Base-by-base conservation (phyloP, 2,329 filamentous ascomycete species). In the Fusarium buxicola region DNA sequence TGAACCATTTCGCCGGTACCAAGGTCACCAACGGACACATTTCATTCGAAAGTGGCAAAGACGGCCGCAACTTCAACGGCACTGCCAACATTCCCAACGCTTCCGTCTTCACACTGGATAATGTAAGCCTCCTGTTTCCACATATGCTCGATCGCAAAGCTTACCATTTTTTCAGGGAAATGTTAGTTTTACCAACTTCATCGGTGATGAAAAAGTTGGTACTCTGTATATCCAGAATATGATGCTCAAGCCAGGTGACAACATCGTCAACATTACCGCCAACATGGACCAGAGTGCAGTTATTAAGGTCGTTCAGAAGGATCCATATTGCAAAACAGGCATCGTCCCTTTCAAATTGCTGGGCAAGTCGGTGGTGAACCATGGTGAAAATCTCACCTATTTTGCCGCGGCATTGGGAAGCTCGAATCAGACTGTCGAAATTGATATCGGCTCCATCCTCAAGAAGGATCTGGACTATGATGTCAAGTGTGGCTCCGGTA, bases 31-130 rank as follows among this genome's bases (percentile, higher is more conserved):
- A 85, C 35, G 80, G 84, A 60, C 75, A 76, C 36, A 81, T 89
- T 63, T 73, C 78, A 30, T 67, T 81, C 16, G 66, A 72, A 25
- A 55, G 69, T 12, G 70, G 79, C 50, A 60, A 71, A 9, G 77
- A 82, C 49, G 81, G 79, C 18, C 80, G 82, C 71, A 91, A 90
- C 77, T 88, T 91, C 76, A 76, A 81, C 47, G 88, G 82, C 65
- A 82, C 78, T 12, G 82, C 83, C 55, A 78, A 78, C 54, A 87
- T 91, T 46, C 87, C 86, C 64, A 92, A 91, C 73, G 82, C 80
- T 7, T 89, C 88, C 2, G 75, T 85, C 47, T 81, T 89, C 70
- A 86, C 82, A n/a, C 80, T 91, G 48, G 83, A 89, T 30, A 83
- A 91, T 68, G 85, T 87, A 77, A 76, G 83, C 78, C 16, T 4